phyloP scores from a whole-genome alignment of 768 basidiomycete genomes.

The Suillus hirtellus region DNA sequence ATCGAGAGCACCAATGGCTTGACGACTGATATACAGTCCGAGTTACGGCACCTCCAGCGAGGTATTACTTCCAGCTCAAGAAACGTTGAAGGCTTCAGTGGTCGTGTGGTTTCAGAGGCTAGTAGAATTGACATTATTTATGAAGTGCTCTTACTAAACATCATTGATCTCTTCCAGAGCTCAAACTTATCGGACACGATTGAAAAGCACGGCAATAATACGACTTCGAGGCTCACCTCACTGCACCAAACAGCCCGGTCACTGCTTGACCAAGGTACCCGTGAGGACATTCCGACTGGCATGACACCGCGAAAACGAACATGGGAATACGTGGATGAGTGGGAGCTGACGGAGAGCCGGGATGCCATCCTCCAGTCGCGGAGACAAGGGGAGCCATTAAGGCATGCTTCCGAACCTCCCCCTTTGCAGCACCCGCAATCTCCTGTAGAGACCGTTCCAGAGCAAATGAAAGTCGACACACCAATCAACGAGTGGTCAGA shows the following conservation, averaged over 20 bases:
- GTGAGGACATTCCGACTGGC: slow-evolving; percentile 68
- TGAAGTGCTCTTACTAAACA: background rate
- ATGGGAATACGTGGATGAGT: slow-evolving; percentile 69
- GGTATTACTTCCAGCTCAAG: slow-evolving; percentile 51
- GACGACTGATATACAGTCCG: slow-evolving; percentile 48
- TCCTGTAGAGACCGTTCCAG: slow-evolving; percentile 24
- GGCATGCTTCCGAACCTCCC: slow-evolving; percentile 36
- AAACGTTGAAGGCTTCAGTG: slow-evolving; percentile 44
- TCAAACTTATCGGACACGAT: slow-evolving; percentile 40
- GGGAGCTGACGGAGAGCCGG: slow-evolving; percentile 69
- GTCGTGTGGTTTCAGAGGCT: slow-evolving; percentile 54
- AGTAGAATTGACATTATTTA: slow-evolving; percentile 14
- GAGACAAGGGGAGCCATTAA: slow-evolving; percentile 37
- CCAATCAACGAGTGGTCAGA: slow-evolving; percentile 18
- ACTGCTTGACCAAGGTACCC: slow-evolving; percentile 57
- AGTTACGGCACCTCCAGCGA: slow-evolving; percentile 52
- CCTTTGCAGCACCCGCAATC: slow-evolving; percentile 36
- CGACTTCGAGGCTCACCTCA: slow-evolving; percentile 44
- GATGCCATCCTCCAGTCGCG: slow-evolving; percentile 57
- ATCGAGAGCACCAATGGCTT: slow-evolving; percentile 57
- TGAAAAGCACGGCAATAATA: slow-evolving; percentile 45
- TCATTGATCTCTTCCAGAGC: slow-evolving; percentile 34
- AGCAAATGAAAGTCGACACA: slow-evolving; percentile 22
- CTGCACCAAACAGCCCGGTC: slow-evolving; percentile 52
- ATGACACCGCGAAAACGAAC: slow-evolving; percentile 74